phyloP scores from a whole-genome alignment of 1,284 basidiomycete species.

The Trichosporon asahii region DNA sequence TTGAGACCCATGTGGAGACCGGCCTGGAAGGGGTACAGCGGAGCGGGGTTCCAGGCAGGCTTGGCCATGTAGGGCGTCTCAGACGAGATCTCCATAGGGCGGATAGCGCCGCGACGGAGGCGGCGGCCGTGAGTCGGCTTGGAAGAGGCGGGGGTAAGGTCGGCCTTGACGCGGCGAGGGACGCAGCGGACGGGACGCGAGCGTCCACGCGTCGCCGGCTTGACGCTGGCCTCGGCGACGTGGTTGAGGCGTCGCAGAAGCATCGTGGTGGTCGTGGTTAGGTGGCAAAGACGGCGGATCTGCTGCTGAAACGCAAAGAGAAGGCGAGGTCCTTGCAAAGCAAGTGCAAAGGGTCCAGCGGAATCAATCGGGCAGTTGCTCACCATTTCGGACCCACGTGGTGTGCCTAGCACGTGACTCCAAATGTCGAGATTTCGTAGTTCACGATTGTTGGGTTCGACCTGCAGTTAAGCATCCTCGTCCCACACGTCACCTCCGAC shows the following conservation, averaged over 20 bases:
- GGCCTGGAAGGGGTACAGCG: constrained; percentile 24
- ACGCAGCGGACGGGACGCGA: constrained; percentile 21
- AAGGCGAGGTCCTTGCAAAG: background rate
- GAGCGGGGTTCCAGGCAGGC: constrained; percentile 10
- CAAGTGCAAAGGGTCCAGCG: constrained; percentile 8
- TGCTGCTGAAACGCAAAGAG: constrained; percentile 8
- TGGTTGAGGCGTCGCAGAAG: constrained; percentile 37
- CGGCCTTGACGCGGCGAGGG: constrained; percentile 11
- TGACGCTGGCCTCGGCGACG: constrained; percentile 12
- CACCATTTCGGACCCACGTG: background rate
- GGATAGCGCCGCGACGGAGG: constrained; percentile 19
- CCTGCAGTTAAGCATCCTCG: background rate
- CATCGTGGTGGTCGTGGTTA: constrained; percentile 25
- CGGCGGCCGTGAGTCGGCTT: constrained; percentile 20
- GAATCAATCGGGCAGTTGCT: background rate
- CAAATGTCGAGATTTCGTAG: constrained; percentile 5
- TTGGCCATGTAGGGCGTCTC: constrained; percentile 12
- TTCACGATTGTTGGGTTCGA: constrained; percentile 5
- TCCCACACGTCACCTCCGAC: constrained; percentile 1
- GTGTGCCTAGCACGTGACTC: background rate
- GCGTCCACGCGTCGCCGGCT: constrained; percentile 21
- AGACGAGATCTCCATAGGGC: constrained; percentile 20
- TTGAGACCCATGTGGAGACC: constrained; percentile 37
- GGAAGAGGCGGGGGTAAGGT: constrained; percentile 1
- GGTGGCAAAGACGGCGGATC: constrained; percentile 12